phyloP scores from a whole-genome alignment of 2,329 filamentous ascomycete genomes.

The Fulvia fulva region DNA sequence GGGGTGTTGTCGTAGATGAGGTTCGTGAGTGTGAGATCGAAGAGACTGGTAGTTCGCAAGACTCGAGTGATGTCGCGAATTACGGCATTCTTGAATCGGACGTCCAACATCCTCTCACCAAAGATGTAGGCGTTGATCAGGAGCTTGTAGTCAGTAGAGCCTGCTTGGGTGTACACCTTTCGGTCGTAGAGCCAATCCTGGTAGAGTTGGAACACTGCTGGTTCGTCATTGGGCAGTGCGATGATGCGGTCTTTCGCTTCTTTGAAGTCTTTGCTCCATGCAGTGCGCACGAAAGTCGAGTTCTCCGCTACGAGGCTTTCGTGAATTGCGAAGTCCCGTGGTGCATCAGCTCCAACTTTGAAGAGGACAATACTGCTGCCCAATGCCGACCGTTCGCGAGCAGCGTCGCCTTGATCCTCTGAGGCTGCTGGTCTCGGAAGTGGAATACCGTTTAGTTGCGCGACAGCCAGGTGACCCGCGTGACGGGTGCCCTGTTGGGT shows the following conservation, averaged over 20 bases:
- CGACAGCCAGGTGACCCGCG: too few species aligned
- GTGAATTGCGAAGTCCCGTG: constrained; percentile 7
- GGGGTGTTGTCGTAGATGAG: constrained; percentile 18
- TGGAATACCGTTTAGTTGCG: too few species aligned
- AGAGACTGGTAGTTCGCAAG: not conserved
- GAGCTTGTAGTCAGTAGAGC: not conserved
- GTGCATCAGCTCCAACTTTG: not conserved
- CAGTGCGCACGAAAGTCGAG: constrained; percentile 13
- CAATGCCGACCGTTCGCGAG: too few species aligned
- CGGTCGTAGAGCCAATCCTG: constrained; percentile 17
- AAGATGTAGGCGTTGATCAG: constrained; percentile 22
- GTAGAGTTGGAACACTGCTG: constrained; percentile 15
- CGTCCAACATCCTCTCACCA: constrained; percentile 25
- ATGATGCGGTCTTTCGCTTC: constrained; percentile 10
- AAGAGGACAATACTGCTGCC: not conserved
- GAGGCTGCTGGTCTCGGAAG: too few species aligned
- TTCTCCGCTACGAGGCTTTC: not conserved
- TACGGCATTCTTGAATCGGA: constrained; percentile 23
- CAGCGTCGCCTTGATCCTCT: too few species aligned
- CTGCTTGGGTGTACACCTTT: not conserved
- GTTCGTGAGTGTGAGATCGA: constrained; percentile 4
- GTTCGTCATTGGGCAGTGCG: constrained; percentile 7
- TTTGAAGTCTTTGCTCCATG: constrained; percentile 11
- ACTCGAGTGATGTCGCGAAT: constrained; percentile 17
- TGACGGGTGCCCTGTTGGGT: too few species aligned